Percentiles rank a stretch among this genome's conserved stretches.
phyloP scores from a whole-genome alignment of 2,329 filamentous ascomycete genomes.

The Alternaria solani region DNA sequence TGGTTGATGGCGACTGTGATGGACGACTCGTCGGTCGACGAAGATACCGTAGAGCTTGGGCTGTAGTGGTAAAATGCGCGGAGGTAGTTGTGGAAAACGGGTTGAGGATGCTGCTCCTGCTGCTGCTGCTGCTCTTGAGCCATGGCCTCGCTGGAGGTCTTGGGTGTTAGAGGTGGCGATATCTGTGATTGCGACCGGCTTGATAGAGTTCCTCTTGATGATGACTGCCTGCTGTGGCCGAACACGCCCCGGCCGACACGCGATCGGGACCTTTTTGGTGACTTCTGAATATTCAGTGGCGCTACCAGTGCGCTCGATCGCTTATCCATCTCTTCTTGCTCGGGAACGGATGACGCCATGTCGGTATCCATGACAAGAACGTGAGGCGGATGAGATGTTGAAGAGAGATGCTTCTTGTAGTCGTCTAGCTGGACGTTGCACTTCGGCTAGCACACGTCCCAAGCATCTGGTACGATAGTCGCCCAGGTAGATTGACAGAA shows the following conservation, averaged over 20 bases:
- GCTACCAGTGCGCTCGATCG: constrained; percentile 48
- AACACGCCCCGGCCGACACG: constrained; percentile 21
- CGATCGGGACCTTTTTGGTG: constrained; percentile 40
- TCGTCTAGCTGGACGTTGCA: constrained; percentile 41
- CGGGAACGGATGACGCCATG: constrained; percentile 42
- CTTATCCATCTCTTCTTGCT: constrained; percentile 41
- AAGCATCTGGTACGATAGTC: constrained; percentile 39
- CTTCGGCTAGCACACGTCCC: constrained; percentile 24
- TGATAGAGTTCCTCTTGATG: constrained; percentile 42
- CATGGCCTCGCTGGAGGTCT: constrained; percentile 70
- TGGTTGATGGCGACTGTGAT: constrained; percentile 87
- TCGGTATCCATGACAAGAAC: constrained; percentile 6
- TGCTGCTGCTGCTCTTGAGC: constrained; percentile 48
- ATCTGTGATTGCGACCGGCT: constrained; percentile 62
- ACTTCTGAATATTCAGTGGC: constrained; percentile 50
- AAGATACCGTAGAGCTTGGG: constrained; percentile 77
- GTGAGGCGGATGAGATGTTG: not conserved
- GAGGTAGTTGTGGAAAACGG: constrained; percentile 91
- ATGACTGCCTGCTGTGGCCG: constrained; percentile 44
- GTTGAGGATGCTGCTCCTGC: constrained; percentile 56
- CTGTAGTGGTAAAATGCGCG: constrained; percentile 94
- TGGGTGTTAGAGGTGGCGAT: constrained; percentile 79
- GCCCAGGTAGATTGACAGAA: constrained; percentile 12
- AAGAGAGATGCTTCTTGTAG: constrained; percentile 8
- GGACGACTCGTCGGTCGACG: constrained; percentile 70